Conservation (phyloP, 805 yeast genomes). For the Isabelozyma rhagii region DNA sequence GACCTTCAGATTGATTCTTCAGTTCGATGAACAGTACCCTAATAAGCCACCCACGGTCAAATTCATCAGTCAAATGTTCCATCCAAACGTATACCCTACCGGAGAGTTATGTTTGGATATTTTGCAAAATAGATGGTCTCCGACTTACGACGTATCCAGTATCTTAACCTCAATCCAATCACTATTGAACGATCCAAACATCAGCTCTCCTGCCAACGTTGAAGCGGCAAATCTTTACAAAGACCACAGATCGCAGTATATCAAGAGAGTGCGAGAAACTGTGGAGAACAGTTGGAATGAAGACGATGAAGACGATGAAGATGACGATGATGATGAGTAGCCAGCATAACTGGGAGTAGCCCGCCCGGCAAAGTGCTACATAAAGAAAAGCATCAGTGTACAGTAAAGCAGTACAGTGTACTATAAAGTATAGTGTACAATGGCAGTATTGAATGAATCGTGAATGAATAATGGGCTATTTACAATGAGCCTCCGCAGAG, state of each 20-base stretch:
- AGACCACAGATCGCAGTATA: conserved; percentile 91
- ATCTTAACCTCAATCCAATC: conserved; percentile 91
- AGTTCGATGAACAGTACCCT: conserved; percentile 96
- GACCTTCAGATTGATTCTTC: conserved; percentile 79
- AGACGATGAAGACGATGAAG: conserved; percentile 61
- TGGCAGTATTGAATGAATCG: too few relatives aligned
- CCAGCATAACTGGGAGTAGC: neutral
- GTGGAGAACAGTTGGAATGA: conserved; percentile 95
- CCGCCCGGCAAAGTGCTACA: neutral
- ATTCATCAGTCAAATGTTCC: conserved; percentile 92
- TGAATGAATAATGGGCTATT: too few relatives aligned
- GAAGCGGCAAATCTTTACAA: conserved; percentile 95
- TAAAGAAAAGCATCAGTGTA: neutral
- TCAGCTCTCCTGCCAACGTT: conserved; percentile 94
- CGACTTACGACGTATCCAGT: conserved; percentile 95
- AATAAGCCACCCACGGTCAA: conserved; percentile 94
- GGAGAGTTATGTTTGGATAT: conserved; percentile 97
- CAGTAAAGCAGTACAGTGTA: too few relatives aligned
- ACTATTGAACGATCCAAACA: conserved; percentile 92
- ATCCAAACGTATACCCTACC: conserved; percentile 93
- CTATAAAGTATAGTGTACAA: too few relatives aligned
- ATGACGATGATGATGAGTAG: conserved; percentile 35
- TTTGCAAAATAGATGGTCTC: conserved; percentile 96
- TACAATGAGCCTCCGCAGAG: too few relatives aligned
- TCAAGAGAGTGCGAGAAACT: conserved; percentile 87